Evolutionary conservation across 257 asterid species (phyloP), one percentile per base, ranked within the genome.

Genomic region (Oldenlandia corymbosa): DNA sequence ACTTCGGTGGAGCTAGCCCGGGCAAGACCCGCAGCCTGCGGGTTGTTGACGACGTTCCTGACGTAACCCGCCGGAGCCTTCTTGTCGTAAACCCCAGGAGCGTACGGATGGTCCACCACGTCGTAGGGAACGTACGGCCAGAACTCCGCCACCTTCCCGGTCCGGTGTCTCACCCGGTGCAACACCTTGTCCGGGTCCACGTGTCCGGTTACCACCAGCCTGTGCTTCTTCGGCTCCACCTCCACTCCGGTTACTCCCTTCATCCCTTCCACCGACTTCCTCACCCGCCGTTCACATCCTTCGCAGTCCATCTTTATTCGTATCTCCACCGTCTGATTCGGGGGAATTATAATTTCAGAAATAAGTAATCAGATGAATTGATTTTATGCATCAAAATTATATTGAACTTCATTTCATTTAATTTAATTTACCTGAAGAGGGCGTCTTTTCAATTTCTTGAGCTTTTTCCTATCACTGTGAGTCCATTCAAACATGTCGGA

Each of bases 101-200:
- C 80, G 10, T 80, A 80, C 1, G 85, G 85, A 48, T 80, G 85
- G 1, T 75, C 82, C 14, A 76, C 82, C 31, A 76, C 61, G 1
- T 76, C 80, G 60, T 68, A 71, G 3, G 82, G 78, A 13, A 80
- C 70, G 43, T 71, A 80, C 0, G 85, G 85, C 85, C 85, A 80
- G 31, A 80, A 70, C 28, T 73, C 72, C 13, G 74, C 84, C 50
- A 16, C 36, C 71, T 79, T 79, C 6, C 79, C 79, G 0, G 84
- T 79, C 7, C 81, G 79, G 31, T 63, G 60, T 28, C 65, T 26
- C n/a, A 76, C 79, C 17, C 81, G 71, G 14, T 46, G 73, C 68
- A 79, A 24, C 10, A 79, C 84, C 31, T 70, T 64, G 5, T 73
- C 79, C 4, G 77, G 79, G 31, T 79, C 82, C 36, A 79, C 79